A percentile compares a stretch with the other conserved stretches of the same genome.
Conservation (phyloP, 2,329 filamentous ascomycete species). For the Ceratocystis cacaofunesta region DNA sequence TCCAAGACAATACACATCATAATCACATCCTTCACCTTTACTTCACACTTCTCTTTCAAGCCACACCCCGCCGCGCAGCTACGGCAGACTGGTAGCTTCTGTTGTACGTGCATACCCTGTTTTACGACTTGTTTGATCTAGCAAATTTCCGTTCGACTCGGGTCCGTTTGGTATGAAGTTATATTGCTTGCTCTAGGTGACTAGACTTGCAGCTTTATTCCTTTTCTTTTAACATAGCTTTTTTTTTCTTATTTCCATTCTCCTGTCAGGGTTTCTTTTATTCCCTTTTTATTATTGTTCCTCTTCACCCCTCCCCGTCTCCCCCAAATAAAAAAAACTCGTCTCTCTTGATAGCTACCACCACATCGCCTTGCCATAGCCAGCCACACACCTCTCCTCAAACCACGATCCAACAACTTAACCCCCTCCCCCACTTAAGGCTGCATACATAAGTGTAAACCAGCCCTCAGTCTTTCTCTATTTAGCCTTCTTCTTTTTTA, state of each 20-base stretch:
- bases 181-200: background rate
- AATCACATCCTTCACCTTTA: background rate
- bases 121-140: background rate
- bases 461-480: background rate
- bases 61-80: background rate
- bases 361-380: background rate
- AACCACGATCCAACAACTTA: background rate
- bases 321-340: background rate
- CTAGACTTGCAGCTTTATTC: background rate
- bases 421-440: background rate
- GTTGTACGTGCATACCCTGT: background rate
- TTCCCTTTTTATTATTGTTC: background rate
- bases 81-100: background rate
- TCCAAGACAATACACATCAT: background rate
- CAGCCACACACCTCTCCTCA: background rate
- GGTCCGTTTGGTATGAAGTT: background rate
- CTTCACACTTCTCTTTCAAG: background rate
- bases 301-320: too few relatives aligned
- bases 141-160: background rate
- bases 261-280: background rate
- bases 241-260: background rate
- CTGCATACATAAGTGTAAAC: slow-evolving; percentile 1
- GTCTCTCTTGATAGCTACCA: background rate
- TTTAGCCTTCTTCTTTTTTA: background rate
- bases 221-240: background rate